Evolutionary conservation across 768 basidiomycete species (phyloP), one percentile per base, ranked within the genome.

Genomic region (Boletus rufocinnamomeus): DNA sequence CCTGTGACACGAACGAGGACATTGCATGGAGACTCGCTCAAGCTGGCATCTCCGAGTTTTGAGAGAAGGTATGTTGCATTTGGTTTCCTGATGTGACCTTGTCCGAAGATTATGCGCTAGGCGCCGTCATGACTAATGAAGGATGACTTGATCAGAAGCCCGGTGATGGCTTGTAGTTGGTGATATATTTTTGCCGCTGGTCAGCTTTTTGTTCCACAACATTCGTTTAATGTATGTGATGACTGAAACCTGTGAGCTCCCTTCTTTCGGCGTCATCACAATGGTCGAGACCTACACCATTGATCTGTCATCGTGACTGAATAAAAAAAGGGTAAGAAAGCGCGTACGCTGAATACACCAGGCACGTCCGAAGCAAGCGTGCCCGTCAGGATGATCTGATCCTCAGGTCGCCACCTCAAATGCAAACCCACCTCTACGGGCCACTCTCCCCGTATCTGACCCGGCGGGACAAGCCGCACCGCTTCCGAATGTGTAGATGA

Each of bases 21-120:
- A 69, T 69, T 47, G 41, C 57, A n/a, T 57, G 46, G 52, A 51
- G 65, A 23, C 66, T 65, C 56, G 51, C 64, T 27, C 48, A 62
- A 32, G 63, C 66, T 49, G 64, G 63, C 25, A 40, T 63, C 50
- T 66, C 70, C 35, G 62, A 59, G 48, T 54, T 11, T 17, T 63
- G 56, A 62, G 32, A 30, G 23, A 6, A 41, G 62, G 62, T 64
- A 28, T 21, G 58, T 48, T 10, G 7, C n/a, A 7, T 32, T 16
- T 2, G 19, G 6, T 19, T 41, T 23, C 25, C 16, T 23, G 21
- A 11, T 32, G 8, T 16, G 23, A 16, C 11, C 11, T 43, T 0
- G 9, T 28, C 62, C 54, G 27, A 63, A 9, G 3, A 10, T 49
- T 16, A 7, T 48, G 32, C 37, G 8, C 14, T 34, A 27, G 54